phyloP scores from a whole-genome alignment of 202 grass and related monocot species.

The Panicum virgatum region DNA sequence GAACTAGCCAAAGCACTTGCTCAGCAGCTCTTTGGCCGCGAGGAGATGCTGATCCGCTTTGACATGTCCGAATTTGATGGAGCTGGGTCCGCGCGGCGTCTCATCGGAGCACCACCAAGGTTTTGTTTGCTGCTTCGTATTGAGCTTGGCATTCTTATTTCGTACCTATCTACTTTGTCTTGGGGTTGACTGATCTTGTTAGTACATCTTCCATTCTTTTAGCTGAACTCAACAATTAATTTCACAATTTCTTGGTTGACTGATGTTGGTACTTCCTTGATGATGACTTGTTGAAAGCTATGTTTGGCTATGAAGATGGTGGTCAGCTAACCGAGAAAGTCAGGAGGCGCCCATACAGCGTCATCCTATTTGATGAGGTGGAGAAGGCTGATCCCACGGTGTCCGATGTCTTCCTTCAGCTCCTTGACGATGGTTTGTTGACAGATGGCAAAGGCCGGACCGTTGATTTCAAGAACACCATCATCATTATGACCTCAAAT shows the following conservation, averaged over 20 bases:
- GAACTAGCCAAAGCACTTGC: slow-evolving; percentile 67
- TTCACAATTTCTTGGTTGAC: too few relatives aligned
- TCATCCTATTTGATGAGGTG: slow-evolving; percentile 49
- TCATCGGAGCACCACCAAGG: slow-evolving; percentile 44
- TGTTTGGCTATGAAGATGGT: slow-evolving; percentile 42
- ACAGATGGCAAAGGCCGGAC: slow-evolving; percentile 53
- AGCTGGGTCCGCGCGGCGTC: slow-evolving; percentile 24
- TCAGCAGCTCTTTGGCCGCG: slow-evolving; percentile 50
- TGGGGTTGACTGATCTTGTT: too few relatives aligned
- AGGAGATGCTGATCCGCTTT: slow-evolving; percentile 52
- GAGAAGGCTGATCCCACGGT: slow-evolving; percentile 45
- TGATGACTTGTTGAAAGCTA: slow-evolving; percentile 15
- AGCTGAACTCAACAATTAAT: too few relatives aligned
- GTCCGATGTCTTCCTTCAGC: slow-evolving; percentile 53
- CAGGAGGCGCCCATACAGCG: slow-evolving; percentile 41
- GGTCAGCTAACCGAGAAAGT: slow-evolving; percentile 46
- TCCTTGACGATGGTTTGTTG: slow-evolving; percentile 50
- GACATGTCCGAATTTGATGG: slow-evolving; percentile 59
- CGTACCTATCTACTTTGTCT: too few relatives aligned
- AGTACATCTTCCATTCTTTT: too few relatives aligned
- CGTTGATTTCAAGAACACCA: slow-evolving; percentile 56
- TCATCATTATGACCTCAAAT: slow-evolving; percentile 59
- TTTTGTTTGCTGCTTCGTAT: too few relatives aligned
- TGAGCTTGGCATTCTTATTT: too few relatives aligned
- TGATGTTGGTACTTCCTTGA: neutral